Evolutionary conservation across 2,329 filamentous ascomycete genomes (phyloP), one percentile per base, ranked within the genome.

Genomic region (Fusarium ambrosium): DNA sequence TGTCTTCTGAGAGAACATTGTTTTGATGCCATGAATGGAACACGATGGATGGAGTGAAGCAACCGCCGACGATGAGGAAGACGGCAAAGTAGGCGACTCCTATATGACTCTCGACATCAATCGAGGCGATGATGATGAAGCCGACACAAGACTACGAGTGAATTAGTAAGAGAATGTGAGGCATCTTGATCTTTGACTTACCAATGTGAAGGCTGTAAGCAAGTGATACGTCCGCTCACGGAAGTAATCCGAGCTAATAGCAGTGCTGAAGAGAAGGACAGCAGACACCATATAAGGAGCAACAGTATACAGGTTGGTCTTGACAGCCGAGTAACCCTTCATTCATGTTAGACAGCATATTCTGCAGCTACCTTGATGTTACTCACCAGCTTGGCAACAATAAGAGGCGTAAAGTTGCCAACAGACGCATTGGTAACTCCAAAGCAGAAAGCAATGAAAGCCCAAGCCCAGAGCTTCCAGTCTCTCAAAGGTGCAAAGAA

Each of bases 181-280:
- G 18, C 16, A 6, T 6, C 5, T 27, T 27, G 5, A 6, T 27
- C 4, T 27, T 27, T 22, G 22, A 22, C 22, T 22, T 2, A 22
- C 22, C 22, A 22, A 14, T 34, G 53, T 58, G 20, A 58, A 36
- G 14, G 53, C 53, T 16, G 53, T 11, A 13, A 60, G 56, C 6
- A 60, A 6, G 36, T 60, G 56, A 39, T 60, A 60, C 5, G 56
- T 60, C 14, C 56, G 14, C 56, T 60, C 56, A 39, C 56, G 56
- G 10, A 60, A 60, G 56, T 29, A 60, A 18, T 60, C 56, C 34
- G 56, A 60, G 10, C 56, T 60, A n/a, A 60, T 60, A 6, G 56
- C 36, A n/a, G 56, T 60, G 36, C 56, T 60, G 11, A 60, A 60
- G 16, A 60, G 56, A 24, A 60, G 56, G 1, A 60, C 56, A 27